phyloP scores from a whole-genome alignment of 139 green algal species.

The Ettlia oleoabundans region DNA sequence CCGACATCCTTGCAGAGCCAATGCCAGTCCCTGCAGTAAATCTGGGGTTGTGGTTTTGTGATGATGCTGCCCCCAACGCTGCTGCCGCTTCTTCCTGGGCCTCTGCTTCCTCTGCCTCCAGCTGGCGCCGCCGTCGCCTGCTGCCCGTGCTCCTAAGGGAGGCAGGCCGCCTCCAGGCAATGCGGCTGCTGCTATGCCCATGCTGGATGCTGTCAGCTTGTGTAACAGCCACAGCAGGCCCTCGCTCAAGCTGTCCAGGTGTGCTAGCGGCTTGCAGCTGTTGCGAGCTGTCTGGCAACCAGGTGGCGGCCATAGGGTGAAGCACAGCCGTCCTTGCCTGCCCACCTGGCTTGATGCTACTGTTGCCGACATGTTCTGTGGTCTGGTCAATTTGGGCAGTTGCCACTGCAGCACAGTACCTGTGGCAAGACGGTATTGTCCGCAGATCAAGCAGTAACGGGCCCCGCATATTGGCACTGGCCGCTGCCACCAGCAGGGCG shows the following conservation, averaged over 20 bases:
- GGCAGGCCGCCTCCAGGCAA: not conserved
- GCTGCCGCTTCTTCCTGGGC: not conserved
- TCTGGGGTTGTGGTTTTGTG: too few species aligned
- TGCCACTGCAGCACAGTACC: not conserved
- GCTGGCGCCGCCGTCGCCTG: not conserved
- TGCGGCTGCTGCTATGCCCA: not conserved
- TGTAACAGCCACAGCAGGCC: too few species aligned
- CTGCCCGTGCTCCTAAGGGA: not conserved
- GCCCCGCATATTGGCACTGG: not conserved
- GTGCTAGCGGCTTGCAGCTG: too few species aligned
- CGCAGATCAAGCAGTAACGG: not conserved
- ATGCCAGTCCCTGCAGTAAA: too few species aligned
- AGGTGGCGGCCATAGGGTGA: not conserved
- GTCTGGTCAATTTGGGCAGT: too few species aligned
- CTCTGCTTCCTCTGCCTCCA: not conserved
- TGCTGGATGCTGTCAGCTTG: not conserved
- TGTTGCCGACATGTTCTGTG: too few species aligned
- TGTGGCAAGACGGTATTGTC: not conserved
- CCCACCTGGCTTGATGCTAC: too few species aligned
- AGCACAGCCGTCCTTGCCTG: too few species aligned
- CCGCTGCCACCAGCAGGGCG: not conserved
- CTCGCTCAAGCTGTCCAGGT: too few species aligned
- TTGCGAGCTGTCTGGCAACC: constrained; percentile 3
- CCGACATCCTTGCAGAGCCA: too few species aligned
- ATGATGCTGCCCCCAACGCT: too few species aligned